Conservation (phyloP, 2,329 filamentous ascomycete genomes). For the Arthrinium puccinioides region DNA sequence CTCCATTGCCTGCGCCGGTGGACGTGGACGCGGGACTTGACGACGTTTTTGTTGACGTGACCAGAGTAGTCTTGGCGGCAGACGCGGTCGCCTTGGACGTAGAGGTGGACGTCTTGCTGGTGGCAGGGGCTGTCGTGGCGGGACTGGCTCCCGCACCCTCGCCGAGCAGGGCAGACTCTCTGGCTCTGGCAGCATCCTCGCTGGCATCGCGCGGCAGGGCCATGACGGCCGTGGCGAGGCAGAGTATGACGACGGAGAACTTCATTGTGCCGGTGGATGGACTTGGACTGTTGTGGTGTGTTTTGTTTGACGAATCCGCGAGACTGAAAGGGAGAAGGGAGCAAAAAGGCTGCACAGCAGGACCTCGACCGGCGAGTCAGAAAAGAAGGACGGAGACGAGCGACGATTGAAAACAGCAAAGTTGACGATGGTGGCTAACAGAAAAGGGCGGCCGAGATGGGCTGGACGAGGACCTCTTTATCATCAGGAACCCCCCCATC, state of each 20-base stretch:
- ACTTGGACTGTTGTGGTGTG: not conserved
- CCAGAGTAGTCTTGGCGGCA: not conserved
- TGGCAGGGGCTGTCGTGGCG: not conserved
- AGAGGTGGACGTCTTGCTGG: not conserved
- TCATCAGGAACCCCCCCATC: too few species aligned
- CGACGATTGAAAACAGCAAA: too few species aligned
- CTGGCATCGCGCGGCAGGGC: not conserved
- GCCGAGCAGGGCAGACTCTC: not conserved
- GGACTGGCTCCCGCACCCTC: not conserved
- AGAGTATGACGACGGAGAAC: not conserved
- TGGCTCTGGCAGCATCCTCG: not conserved
- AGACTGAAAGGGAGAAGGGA: not conserved
- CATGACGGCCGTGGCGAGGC: not conserved
- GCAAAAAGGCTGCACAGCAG: not conserved
- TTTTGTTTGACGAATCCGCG: not conserved
- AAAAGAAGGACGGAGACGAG: not conserved
- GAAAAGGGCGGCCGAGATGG: too few species aligned
- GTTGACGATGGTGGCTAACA: too few species aligned
- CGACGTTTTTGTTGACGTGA: not conserved
- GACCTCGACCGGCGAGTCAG: slow-evolving; percentile 1
- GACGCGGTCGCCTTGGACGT: not conserved
- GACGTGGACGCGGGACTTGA: not conserved
- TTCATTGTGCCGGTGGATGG: slow-evolving; percentile 1
- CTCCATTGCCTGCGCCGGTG: not conserved
- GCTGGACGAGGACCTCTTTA: too few species aligned